A percentile compares a stretch with the other conserved stretches of the same genome.
Conservation (phyloP, 768 basidiomycete genomes). For the Naganishia randhawae region DNA sequence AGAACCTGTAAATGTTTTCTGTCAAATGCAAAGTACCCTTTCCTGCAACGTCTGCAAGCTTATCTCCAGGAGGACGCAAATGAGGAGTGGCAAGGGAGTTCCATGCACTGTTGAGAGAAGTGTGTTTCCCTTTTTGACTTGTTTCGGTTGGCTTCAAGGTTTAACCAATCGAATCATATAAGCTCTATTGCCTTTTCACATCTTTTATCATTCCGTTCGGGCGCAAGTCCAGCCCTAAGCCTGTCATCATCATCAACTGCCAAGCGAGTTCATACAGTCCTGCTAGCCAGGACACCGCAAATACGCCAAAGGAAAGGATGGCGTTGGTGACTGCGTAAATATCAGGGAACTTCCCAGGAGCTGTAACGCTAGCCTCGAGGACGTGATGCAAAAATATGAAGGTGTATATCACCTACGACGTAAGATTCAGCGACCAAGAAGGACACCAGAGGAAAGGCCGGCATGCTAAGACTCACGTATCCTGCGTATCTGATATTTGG, state of each 20-base stretch:
- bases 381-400: slow-evolving; percentile 61
- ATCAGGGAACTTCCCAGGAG: slow-evolving; percentile 77
- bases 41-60: no score
- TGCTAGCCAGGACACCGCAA: slow-evolving; percentile 69
- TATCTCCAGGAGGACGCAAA: no score
- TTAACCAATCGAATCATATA: no score
- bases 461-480: slow-evolving; percentile 25
- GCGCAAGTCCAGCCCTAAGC: neutral
- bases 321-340: slow-evolving; percentile 81
- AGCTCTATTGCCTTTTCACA: neutral
- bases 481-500: slow-evolving; percentile 16
- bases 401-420: slow-evolving; percentile 58
- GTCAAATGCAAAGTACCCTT: no score
- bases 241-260: slow-evolving; percentile 21
- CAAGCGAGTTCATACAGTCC: slow-evolving; percentile 15
- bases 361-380: slow-evolving; percentile 60
- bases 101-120: no score
- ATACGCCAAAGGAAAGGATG: slow-evolving; percentile 72
- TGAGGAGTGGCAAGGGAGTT: no score
- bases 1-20: no score
- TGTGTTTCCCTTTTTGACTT: no score
- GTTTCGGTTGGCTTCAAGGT: no score
- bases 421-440: neutral
- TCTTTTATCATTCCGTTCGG: neutral
- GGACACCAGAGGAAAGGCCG: slow-evolving; percentile 53